Evolutionary conservation across 169 alveolate species (phyloP).

Genomic region (Plasmodium yoelii): DNA sequence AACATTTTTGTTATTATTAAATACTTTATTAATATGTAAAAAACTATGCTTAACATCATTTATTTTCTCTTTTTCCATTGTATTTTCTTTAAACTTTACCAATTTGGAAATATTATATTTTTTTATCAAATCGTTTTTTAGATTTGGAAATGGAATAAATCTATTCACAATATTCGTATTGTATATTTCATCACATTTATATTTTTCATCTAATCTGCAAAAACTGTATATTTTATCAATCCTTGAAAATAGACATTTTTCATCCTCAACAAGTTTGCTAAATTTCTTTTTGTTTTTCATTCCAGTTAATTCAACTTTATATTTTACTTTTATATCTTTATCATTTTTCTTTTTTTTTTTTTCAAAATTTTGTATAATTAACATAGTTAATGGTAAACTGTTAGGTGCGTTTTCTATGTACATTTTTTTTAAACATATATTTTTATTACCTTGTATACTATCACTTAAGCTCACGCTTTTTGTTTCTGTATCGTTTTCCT

Average conservation of each 20-base stretch:
- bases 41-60: not conserved
- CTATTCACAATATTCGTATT: conserved; percentile 10
- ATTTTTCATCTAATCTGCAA: conserved; percentile 14
- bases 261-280: conserved; percentile 28
- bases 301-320: conserved; percentile 47
- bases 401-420: conserved; percentile 21
- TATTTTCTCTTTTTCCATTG: not conserved
- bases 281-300: conserved; percentile 15
- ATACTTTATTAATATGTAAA: not conserved
- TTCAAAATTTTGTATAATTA: conserved; percentile 39
- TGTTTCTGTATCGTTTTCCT: not conserved
- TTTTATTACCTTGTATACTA: not conserved
- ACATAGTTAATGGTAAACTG: conserved; percentile 65
- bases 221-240: conserved; percentile 50
- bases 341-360: not conserved
- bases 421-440: conserved; percentile 8
- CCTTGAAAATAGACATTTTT: conserved; percentile 49
- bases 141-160: conserved; percentile 55
- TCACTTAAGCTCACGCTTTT: not conserved
- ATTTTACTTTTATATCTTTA: conserved; percentile 30
- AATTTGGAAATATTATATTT: not conserved
- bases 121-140: conserved; percentile 6
- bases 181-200: not conserved
- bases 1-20: not conserved
- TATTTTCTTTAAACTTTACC: not conserved